Conservation (phyloP, 108 stramenopile genomes). For the Fragilariopsis cylindrus region DNA sequence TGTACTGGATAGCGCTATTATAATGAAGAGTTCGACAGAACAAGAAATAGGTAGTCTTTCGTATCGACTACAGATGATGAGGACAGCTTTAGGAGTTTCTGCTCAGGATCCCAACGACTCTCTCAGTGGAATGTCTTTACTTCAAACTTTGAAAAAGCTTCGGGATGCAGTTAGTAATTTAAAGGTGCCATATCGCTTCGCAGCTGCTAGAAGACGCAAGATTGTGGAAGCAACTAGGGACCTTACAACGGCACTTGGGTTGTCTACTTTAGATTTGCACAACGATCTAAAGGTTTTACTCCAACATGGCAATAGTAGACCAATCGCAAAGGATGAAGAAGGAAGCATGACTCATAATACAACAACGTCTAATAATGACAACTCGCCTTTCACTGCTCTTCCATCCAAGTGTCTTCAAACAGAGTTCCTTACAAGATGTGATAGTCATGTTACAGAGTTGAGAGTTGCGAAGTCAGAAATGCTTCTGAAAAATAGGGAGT, state of each 20-base stretch:
- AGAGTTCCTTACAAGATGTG: slow-evolving; percentile 51
- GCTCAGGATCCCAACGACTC: background rate
- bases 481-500: slow-evolving; percentile 46
- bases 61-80: slow-evolving; percentile 35
- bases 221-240: slow-evolving; percentile 32
- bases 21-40: slow-evolving; percentile 36
- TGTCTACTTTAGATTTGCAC: slow-evolving; percentile 24
- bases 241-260: slow-evolving; percentile 21
- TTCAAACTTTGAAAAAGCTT: slow-evolving; percentile 35
- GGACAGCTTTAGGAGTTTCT: slow-evolving; percentile 35
- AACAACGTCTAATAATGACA: background rate
- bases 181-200: slow-evolving; percentile 35
- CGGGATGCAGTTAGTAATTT: slow-evolving; percentile 31
- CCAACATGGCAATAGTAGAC: slow-evolving; percentile 2
- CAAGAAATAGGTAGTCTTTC: slow-evolving; percentile 33
- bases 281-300: slow-evolving; percentile 16
- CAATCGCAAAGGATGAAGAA: background rate
- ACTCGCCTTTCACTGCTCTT: background rate
- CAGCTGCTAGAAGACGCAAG: slow-evolving; percentile 36
- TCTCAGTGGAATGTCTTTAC: slow-evolving; percentile 14
- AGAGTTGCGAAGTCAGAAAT: slow-evolving; percentile 58
- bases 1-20: slow-evolving; percentile 51
- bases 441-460: slow-evolving; percentile 56
- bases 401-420: slow-evolving; percentile 20
- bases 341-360: background rate